Percentiles rank a stretch among this genome's conserved stretches.
Evolutionary conservation across 192 early-diverging fungal genomes (phyloP).

Genomic region (Backusella westeae): DNA sequence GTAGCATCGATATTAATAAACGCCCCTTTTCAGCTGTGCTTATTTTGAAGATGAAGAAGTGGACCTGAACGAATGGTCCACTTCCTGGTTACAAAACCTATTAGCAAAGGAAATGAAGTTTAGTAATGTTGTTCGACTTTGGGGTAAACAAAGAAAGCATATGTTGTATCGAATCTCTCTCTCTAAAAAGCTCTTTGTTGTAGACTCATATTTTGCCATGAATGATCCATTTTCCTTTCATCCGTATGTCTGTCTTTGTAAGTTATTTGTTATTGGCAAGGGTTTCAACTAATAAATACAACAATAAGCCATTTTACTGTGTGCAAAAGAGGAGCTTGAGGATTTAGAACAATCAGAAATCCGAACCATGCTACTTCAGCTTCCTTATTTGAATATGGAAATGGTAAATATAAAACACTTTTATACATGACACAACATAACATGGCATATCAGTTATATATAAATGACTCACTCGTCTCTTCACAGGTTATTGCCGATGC

Average conservation of each 20-base stretch:
- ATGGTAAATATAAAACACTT: slow-evolving; percentile 33
- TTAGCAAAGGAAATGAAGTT: slow-evolving; percentile 80
- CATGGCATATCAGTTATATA: not conserved
- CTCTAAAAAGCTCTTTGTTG: not conserved
- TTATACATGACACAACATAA: not conserved
- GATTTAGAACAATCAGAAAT: slow-evolving; percentile 91
- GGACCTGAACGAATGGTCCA: slow-evolving; percentile 80
- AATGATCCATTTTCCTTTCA: slow-evolving; percentile 76
- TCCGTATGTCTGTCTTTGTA: slow-evolving; percentile 79
- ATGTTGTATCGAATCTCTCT: not conserved
- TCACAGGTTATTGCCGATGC: slow-evolving; percentile 63
- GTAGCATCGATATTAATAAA: not conserved
- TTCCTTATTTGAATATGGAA: slow-evolving; percentile 70
- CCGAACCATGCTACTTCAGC: slow-evolving; percentile 69
- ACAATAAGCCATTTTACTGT: slow-evolving; percentile 63
- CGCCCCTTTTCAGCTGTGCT: slow-evolving; percentile 45
- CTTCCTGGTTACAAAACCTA: slow-evolving; percentile 77
- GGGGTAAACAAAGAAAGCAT: slow-evolving; percentile 42
- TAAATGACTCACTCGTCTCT: not conserved
- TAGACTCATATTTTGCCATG: slow-evolving; percentile 81
- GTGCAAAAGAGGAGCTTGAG: slow-evolving; percentile 75
- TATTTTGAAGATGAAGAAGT: slow-evolving; percentile 95
- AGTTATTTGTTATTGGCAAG: not conserved
- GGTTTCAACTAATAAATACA: not conserved
- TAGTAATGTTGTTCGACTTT: slow-evolving; percentile 71